Base-by-base conservation (phyloP, 345 rosid genomes). In the Gossypium australe region DNA sequence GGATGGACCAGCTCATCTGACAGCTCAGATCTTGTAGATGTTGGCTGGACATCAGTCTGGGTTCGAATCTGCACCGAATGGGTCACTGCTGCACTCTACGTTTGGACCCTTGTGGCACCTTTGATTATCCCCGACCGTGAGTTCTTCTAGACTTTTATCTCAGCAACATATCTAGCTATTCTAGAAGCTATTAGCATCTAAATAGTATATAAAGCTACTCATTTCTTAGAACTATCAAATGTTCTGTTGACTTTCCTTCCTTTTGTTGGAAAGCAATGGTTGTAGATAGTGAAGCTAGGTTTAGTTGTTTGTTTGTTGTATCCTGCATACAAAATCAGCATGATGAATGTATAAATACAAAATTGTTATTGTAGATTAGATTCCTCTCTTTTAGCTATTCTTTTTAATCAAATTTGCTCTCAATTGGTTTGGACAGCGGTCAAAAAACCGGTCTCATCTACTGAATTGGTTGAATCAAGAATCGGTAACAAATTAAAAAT, bases 41-140 rank as follows among this genome's bases (percentile, higher is more conserved):
- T 94, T 56, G 98, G 98, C 56, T 94, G 99, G 99, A 92, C 97
- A 34, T 92, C 98, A 11, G 98, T 94, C 3, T 94, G 99, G 99
- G 98, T 94, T 53, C 87, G 96, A 22, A 90, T 94, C 67, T 89
- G 93, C 85, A 86, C 96, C 0, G 94, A 90, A 58, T 94, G 98
- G 98, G 87, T 82, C 69, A 92, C 98, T 25, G 92, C 87, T 7
- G 90, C 22, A 29, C 91, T 92, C 56, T 90, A 87, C 73, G 64
- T 86, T 16, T 88, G 98, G 95, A 87, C 95, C 61, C 92, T 94
- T 7, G 20, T 87, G 1, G 98, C 90, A 61, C 97, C 97, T 2
- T 27, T 86, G 70, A 41, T 92, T 45, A 63, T 90, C 69, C 94
- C 87, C 0, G 98, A 86, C 71, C 90, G 95, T 0, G 92, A 90